Evolutionary conservation across 495 filamentous ascomycete species (phyloP), one percentile per base, ranked within the genome.

Genomic region (Aspergillus campestris): DNA sequence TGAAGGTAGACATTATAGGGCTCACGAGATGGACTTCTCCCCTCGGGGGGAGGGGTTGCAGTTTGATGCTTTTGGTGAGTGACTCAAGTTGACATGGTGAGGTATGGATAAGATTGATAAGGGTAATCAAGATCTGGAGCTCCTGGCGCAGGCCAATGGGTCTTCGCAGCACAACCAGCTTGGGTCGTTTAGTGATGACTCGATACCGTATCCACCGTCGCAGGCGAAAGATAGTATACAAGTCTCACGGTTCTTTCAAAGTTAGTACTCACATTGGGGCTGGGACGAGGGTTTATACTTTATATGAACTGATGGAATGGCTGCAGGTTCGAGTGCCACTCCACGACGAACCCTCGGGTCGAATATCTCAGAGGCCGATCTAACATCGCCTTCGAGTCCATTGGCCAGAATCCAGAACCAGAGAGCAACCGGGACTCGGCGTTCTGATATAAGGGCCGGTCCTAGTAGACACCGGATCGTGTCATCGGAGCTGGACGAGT

Each of bases 21-120:
- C 12, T 0, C 9, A 42, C 15, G 34, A 36, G 4, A 30, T 40
- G 1, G 28, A 31, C 18, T 34, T 40, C 6, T 41, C 46, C 35
- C 12, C 47, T 33, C 40, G 9, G 14, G 56, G 60, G 37, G 59
- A 59, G 5, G 57, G 59, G 14, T 24, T 55, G 44, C 43, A 67
- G 30, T 57, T 72, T 14, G 74, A 79, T 67, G 67, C 63, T 3
- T 78, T 77, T 57, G 75, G 77, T 80, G 47, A 55, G 64, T 56
- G 12, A 6, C 29, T 7, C 0, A 13, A 10, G 11, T 30, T 6
- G 24, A 37, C 30, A 47, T 7, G 6, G 4, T 8, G 11, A 4
- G 2, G 2, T 39, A 7, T 15, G 7, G 18, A 2, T 31, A 18
- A 1, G 38, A 13, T 34, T 34, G 13, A 38, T 36, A 15, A 29